Evolutionary conservation across 169 alveolate genomes (phyloP), one percentile per base, ranked within the genome.

Genomic region (Plasmodium coatneyi): DNA sequence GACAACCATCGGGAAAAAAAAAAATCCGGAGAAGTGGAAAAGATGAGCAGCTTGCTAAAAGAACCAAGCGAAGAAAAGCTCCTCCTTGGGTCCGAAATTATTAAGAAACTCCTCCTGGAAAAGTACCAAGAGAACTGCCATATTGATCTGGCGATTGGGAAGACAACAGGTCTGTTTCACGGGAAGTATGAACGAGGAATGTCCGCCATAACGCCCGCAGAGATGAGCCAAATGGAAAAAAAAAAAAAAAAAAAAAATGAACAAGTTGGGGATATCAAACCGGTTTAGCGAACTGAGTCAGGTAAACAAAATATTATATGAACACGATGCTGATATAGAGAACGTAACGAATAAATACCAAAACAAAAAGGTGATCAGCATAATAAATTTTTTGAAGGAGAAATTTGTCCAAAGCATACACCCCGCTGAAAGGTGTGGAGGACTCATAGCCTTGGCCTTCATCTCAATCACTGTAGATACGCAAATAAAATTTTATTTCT

Each of bases 401-500:
- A 76, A 79, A 39, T 87, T 87, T 30, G 71, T 87, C 14, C 80
- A 87, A 39, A 87, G 93, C 41, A 70, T 87, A 10, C 79, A 66
- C 46, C 80, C 49, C 6, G 70, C 89, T 12, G 84, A 87, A 72
- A 52, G 93, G 32, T 87, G 93, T 79, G 93, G 93, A 25, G 93
- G 93, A 7, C 72, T 87, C 19, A 87, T 87, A 36, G 66, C 93
- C 46, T 80, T 87, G 49, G 93, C 93, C 28, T 87, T 87, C 81
- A 87, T 87, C 34, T 76, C 93, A 0, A 87, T 87, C 66, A 87
- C 90, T 78, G 52, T 87, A 32, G 80, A 87, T 36, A 49, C 39
- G 36, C 80, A 87, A 87, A 87, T 87, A 46, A 78, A 87, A 56
- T 87, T 54, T 87, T 87, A 87, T 43, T 87, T 87, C 71, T 41